These are phyloP conservation scores for Collybia sordida DNA, from an alignment of 768 basidiomycete genomes.

Conservation along the genomic window DNA sequence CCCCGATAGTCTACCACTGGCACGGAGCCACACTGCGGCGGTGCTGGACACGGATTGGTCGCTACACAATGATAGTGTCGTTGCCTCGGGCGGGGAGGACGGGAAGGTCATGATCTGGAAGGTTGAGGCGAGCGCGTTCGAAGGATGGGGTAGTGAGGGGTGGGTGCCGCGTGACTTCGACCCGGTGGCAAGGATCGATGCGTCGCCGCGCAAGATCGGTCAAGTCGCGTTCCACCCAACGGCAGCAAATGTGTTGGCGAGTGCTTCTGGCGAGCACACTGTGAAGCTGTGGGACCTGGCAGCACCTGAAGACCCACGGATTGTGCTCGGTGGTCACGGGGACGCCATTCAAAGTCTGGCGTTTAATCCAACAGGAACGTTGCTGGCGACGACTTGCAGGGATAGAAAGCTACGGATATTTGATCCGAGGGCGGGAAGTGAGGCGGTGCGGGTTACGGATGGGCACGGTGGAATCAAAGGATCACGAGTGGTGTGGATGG, in stretches of 20 bases:
- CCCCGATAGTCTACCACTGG: slow-evolving; percentile 90
- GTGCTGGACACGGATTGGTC: slow-evolving; percentile 97
- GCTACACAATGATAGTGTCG: slow-evolving; percentile 87
- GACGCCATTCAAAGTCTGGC: slow-evolving; percentile 87
- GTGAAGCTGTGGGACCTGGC: slow-evolving; percentile 93
- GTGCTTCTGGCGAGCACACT: slow-evolving; percentile 77
- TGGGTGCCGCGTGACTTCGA: slow-evolving; percentile 86
- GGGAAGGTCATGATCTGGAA: slow-evolving; percentile 93
- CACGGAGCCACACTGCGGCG: slow-evolving; percentile 79
- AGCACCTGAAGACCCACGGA: slow-evolving; percentile 60
- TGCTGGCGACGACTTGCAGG: slow-evolving; percentile 86
- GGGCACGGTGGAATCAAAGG: slow-evolving; percentile 95
- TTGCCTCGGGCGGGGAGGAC: slow-evolving; percentile 93
- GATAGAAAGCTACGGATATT: slow-evolving; percentile 93
- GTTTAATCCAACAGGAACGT: slow-evolving; percentile 78
- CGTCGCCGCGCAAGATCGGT: slow-evolving; percentile 84
- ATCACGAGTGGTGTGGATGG: slow-evolving; percentile 87
- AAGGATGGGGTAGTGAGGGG: slow-evolving; percentile 80
- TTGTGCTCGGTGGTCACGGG: slow-evolving; percentile 68
- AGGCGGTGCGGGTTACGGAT: slow-evolving; percentile 81
- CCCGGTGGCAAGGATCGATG: slow-evolving; percentile 80
- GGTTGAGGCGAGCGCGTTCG: slow-evolving; percentile 64
- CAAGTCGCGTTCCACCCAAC: slow-evolving; percentile 95
- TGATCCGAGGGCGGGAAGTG: slow-evolving; percentile 80
- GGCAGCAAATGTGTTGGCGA: slow-evolving; percentile 82